phyloP scores from a whole-genome alignment of 306 rosid genomes.

The Vachellia pachyceras region DNA sequence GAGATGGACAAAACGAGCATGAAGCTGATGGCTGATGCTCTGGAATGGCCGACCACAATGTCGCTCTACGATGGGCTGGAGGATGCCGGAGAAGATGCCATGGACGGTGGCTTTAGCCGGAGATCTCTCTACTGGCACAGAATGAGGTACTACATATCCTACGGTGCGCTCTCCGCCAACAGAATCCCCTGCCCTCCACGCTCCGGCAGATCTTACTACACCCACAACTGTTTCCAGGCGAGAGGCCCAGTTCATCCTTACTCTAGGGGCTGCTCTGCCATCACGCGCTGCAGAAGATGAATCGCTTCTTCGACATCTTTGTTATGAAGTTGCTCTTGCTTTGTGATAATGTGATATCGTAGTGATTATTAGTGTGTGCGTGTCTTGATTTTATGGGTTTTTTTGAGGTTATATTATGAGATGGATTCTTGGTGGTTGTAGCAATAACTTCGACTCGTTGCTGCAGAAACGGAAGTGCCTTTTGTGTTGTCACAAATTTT shows the following conservation, averaged over 20 bases:
- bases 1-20: constrained; percentile 64
- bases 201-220: constrained; percentile 91
- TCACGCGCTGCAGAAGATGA: constrained; percentile 22
- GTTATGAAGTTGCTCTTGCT: not conserved
- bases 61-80: constrained; percentile 47
- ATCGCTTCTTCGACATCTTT: not conserved
- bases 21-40: constrained; percentile 59
- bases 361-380: not conserved
- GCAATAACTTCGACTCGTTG: not conserved
- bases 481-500: not conserved
- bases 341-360: not conserved
- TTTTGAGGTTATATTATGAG: not conserved
- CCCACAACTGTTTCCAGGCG: constrained; percentile 79
- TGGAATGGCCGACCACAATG: constrained; percentile 73
- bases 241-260: constrained; percentile 50
- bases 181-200: constrained; percentile 95
- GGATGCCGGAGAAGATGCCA: constrained; percentile 35
- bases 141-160: constrained; percentile 75
- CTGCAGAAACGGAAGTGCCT: not conserved
- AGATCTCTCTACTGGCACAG: constrained; percentile 84
- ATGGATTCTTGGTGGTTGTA: not conserved
- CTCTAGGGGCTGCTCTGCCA: constrained; percentile 12
- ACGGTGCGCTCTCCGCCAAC: constrained; percentile 90
- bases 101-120: constrained; percentile 49
- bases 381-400: not conserved